Evolutionary conservation across 768 basidiomycete species (phyloP).

Genomic region (Pleurotus pulmonarius): DNA sequence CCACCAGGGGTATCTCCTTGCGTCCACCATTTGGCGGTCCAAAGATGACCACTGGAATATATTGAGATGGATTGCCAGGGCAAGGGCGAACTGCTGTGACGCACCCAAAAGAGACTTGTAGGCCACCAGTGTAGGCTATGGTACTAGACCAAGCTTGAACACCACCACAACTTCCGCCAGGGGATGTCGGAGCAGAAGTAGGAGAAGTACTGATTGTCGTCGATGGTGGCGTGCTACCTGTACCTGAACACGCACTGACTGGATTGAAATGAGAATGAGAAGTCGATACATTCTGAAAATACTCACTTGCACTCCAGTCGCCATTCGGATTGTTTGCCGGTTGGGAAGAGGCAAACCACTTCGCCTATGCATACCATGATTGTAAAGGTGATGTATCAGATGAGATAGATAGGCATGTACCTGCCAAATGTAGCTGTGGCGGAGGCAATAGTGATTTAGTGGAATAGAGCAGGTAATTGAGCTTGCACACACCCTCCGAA

Average conservation of each 20-base stretch:
- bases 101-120: conserved; percentile 50
- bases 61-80: neutral
- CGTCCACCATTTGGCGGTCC: conserved; percentile 62
- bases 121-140: conserved; percentile 47
- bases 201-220: conserved; percentile 13
- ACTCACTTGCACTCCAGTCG: conserved; percentile 66
- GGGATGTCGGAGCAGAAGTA: conserved; percentile 21
- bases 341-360: conserved; percentile 49
- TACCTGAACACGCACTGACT: conserved; percentile 54
- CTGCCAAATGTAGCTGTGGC: conserved; percentile 61
- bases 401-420: conserved; percentile 21
- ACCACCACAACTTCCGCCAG: conserved; percentile 39
- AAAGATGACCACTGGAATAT: conserved; percentile 28
- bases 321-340: conserved; percentile 45
- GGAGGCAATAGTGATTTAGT: conserved; percentile 7
- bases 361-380: conserved; percentile 39
- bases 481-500: conserved; percentile 41
- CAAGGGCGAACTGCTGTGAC: neutral
- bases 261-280: neutral
- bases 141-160: conserved; percentile 48
- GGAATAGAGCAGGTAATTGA: neutral
- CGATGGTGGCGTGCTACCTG: conserved; percentile 19
- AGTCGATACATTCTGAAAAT: neutral
- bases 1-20: conserved; percentile 53
- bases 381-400: neutral